Base-by-base conservation (phyloP, 2,329 filamentous ascomycete species). In the Paracorniculantispora psalliotae region DNA sequence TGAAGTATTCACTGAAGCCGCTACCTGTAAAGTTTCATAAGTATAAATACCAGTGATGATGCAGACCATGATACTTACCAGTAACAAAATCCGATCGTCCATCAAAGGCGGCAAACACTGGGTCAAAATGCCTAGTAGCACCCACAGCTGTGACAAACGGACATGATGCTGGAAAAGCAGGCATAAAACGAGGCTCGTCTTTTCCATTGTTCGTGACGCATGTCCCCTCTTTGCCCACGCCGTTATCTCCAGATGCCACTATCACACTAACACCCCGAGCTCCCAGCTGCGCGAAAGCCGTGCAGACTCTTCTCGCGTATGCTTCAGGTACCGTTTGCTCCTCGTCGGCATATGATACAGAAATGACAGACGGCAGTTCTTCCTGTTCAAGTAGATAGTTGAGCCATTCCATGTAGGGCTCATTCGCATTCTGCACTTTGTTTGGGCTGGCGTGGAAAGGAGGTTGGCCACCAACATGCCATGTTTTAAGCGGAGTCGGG, bases 361-460 rank as follows among this genome's bases (percentile, higher is more conserved):
- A 80, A 54, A 90, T 78, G 19, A 87, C 80, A 3, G 82, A 78
- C 0, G 87, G 85, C 1, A 89, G 72, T 19, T 80, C 69, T 2
- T 73, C 67, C 51, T 82, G 77, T 8, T 77, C 71, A 2, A 87
- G 74, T 3, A 89, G 71, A 68, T 82, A 82, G 59, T 82, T 77
- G 10, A 88, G 77, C 70, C 84, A 88, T n/a, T 81, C 81, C 1
- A 89, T 75, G 69, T 87, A 90, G 0, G 86, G 86, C 73, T 89
- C 86, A 69, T 89, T 87, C n/a, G 73, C 75, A 63, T 85, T 79
- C 63, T 73, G 63, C 9, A 67, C 67, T 15, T 63, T 60, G 47
- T 65, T 53, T 23, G 61, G 30, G 30, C 56, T 55, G 15, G 43
- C 49, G 1, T 26, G 30, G 46, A 61, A 61, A 1, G 60, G 60